Base-by-base conservation (phyloP, 495 filamentous ascomycete genomes). In the Lasiosphaeris hirsuta region DNA sequence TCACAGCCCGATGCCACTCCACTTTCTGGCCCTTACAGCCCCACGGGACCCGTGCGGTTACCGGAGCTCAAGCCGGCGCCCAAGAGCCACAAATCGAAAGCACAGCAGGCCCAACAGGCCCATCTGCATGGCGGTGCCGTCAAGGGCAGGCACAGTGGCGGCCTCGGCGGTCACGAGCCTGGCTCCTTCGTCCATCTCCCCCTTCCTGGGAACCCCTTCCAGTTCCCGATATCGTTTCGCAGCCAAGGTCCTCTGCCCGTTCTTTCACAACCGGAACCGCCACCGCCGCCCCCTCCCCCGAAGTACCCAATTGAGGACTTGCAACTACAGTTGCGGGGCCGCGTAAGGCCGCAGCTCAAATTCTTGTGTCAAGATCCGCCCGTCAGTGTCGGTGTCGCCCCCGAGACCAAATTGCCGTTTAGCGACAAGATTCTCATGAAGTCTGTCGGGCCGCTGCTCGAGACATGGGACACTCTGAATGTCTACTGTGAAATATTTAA, bases 271-370 rank as follows among this genome's bases (percentile, higher is more conserved):
- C 81, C 83, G 4, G 74, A 78, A 1, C 76, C 77, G 0, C 81
- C 85, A 33, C 83, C 89, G 9, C 82, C 90, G 5, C 89, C 89
- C 15, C 89, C 90, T 23, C 84, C 87, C 0, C 84, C 93, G 56
- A 96, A 93, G 66, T 97, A 96, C 68, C 94, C 94, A 0, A 96
- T 96, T 55, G 94, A 98, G 59, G 94, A 98, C 70, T 69, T 97
- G 36, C 88, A 96, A 56, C 74, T 97, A 15, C 76, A 82, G 15
- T 85, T 83, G 3, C 77, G 81, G 45, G 85, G 79, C 11, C 75
- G 76, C 10, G 78, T 78, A 37, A 70, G 94, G 10, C 94, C 94
- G 6, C 69, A 81, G 2, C 72, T 97, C 50, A 90, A 90, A 57
- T 96, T 87, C 69, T 74, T 95, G 58, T 87, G 84, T 42, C 75